These are phyloP conservation scores for Botrytis sinoallii DNA, from an alignment of 2,329 filamentous ascomycete genomes.

Conservation along the genomic window DNA sequence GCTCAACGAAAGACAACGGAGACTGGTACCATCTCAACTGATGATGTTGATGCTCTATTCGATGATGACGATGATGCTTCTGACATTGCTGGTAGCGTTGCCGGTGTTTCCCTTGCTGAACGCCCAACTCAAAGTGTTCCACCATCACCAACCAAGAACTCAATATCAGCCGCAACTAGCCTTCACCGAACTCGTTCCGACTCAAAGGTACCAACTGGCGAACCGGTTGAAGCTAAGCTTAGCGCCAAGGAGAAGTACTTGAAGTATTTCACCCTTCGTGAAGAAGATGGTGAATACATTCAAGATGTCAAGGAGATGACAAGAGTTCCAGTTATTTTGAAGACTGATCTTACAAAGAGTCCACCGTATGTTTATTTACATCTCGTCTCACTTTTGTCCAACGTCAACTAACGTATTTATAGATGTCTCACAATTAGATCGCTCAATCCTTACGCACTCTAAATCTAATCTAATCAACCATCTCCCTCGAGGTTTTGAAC, in stretches of 20 bases:
- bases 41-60: conserved; percentile 93
- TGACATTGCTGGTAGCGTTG: conserved; percentile 86
- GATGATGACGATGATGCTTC: conserved; percentile 82
- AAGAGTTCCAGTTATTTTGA: conserved; percentile 92
- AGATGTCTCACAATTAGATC: conserved; percentile 83
- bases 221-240: conserved; percentile 74
- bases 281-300: conserved; percentile 93
- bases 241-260: conserved; percentile 96
- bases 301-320: conserved; percentile 99
- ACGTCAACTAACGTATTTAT: conserved; percentile 41
- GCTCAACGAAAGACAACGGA: conserved; percentile 90
- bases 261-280: conserved; percentile 81
- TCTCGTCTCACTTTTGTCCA: background rate
- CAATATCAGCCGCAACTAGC: conserved; percentile 59
- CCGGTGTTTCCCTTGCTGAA: conserved; percentile 83
- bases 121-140: conserved; percentile 94
- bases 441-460: conserved; percentile 69
- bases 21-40: conserved; percentile 88
- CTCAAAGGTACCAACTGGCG: conserved; percentile 76
- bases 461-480: conserved; percentile 6
- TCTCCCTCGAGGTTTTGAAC: background rate
- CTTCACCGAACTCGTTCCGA: conserved; percentile 91
- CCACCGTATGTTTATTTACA: conserved; percentile 76
- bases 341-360: conserved; percentile 98
- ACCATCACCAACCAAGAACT: conserved; percentile 78